Evolutionary conservation across 139 green algal genomes (phyloP).

Genomic region (Picochlorum sp.): DNA sequence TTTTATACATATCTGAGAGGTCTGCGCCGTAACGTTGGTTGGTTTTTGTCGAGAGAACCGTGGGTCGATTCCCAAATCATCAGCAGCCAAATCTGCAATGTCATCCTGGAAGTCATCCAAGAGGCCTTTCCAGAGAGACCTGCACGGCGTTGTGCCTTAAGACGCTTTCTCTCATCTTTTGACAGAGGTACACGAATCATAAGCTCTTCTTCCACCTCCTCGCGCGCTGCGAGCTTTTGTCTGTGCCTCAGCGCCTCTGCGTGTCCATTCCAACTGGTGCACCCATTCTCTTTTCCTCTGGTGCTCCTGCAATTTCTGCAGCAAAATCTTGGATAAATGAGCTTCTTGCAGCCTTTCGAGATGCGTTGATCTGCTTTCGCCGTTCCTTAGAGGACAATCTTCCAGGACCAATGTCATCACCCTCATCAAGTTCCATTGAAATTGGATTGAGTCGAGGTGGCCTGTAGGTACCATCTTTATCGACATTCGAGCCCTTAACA

Average conservation of each 20-base stretch:
- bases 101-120: constrained; percentile 93
- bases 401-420: not conserved
- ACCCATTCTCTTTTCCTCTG: constrained; percentile 60
- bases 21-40: constrained; percentile 64
- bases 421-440: constrained; percentile 65
- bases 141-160: constrained; percentile 45
- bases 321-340: constrained; percentile 62
- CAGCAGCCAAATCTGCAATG: constrained; percentile 68
- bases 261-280: constrained; percentile 29
- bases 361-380: constrained; percentile 29
- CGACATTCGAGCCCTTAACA: not conserved
- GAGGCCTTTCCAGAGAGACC: constrained; percentile 42
- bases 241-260: constrained; percentile 41
- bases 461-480: constrained; percentile 64
- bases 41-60: constrained; percentile 42
- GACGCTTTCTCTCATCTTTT: constrained; percentile 68
- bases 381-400: constrained; percentile 21
- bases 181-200: constrained; percentile 76
- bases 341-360: constrained; percentile 42
- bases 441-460: constrained; percentile 77
- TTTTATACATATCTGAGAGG: constrained; percentile 23
- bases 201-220: constrained; percentile 80
- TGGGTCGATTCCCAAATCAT: constrained; percentile 26
- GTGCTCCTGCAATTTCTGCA: constrained; percentile 62
- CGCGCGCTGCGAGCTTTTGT: constrained; percentile 60